Conservation (phyloP, 495 filamentous ascomycete species). For the Alectoria sarmentosa region DNA sequence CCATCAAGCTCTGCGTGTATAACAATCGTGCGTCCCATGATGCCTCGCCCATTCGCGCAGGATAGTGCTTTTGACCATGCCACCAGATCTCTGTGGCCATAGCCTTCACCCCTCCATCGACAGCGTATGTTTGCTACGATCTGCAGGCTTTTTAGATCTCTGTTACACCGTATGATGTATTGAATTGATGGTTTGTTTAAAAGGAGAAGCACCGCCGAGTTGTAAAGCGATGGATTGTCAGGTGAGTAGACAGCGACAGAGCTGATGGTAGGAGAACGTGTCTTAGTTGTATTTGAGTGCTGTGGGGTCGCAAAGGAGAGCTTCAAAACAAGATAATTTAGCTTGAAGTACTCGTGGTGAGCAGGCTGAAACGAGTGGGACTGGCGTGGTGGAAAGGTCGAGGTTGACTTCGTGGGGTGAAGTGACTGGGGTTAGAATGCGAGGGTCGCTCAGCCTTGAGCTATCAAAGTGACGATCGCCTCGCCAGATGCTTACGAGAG, state of each 20-base stretch:
- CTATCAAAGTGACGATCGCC: constrained; percentile 5
- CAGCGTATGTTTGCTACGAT: background rate
- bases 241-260: constrained; percentile 15
- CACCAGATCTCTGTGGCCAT: constrained; percentile 19
- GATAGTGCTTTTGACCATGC: constrained; percentile 18
- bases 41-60: constrained; percentile 12
- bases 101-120: constrained; percentile 19
- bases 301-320: background rate
- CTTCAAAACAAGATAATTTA: background rate
- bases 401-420: constrained; percentile 7
- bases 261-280: background rate
- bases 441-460: background rate
- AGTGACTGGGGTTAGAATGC: background rate
- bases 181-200: background rate
- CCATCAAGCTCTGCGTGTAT: background rate
- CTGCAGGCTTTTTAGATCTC: background rate
- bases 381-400: background rate
- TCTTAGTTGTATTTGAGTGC: background rate
- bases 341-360: background rate
- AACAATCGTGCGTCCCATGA: background rate
- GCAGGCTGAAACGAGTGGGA: background rate
- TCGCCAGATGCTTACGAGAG: background rate
- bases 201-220: constrained; percentile 7
- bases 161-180: background rate
- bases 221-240: constrained; percentile 9